A percentile compares a stretch with the other conserved stretches of the same genome.
phyloP scores from a whole-genome alignment of 257 asterid genomes.

The Solanum bulbocastanum region DNA sequence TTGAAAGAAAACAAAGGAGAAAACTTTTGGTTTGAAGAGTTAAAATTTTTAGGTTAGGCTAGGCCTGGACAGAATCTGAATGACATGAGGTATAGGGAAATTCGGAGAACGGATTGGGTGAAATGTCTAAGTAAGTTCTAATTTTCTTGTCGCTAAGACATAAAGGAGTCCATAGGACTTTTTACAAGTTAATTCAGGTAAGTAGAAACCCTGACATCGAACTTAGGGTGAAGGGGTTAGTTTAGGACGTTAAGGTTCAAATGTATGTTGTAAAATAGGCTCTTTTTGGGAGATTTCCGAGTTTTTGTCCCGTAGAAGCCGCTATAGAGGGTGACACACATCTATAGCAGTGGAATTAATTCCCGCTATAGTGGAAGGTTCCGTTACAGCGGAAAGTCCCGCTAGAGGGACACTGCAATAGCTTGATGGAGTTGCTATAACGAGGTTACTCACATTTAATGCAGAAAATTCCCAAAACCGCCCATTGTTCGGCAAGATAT shows the following conservation, averaged over 20 bases:
- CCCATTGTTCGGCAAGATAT: too few species aligned
- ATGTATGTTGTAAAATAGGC: neutral
- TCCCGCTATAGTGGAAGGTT: too few species aligned
- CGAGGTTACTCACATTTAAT: too few species aligned
- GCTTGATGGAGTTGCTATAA: too few species aligned
- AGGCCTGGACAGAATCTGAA: neutral
- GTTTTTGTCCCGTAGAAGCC: neutral
- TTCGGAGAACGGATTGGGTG: accelerated
- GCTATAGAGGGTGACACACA: neutral
- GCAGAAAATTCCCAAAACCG: too few species aligned
- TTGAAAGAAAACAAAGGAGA: neutral
- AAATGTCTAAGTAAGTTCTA: too few species aligned
- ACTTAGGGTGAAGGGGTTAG: neutral
- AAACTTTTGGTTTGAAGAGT: neutral
- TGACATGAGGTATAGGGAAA: neutral
- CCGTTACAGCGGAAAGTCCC: too few species aligned
- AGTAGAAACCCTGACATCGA: too few species aligned
- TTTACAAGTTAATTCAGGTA: too few species aligned
- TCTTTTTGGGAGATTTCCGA: neutral
- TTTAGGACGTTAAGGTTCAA: neutral
- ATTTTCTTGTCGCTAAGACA: neutral
- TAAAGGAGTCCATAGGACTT: neutral
- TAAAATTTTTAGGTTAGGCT: neutral
- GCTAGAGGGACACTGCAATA: too few species aligned
- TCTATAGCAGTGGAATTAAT: neutral